Percentiles rank a stretch among this genome's conserved stretches.
phyloP scores from a whole-genome alignment of 225 moss, liverwort and hornwort species.

The Climacium dendroides region DNA sequence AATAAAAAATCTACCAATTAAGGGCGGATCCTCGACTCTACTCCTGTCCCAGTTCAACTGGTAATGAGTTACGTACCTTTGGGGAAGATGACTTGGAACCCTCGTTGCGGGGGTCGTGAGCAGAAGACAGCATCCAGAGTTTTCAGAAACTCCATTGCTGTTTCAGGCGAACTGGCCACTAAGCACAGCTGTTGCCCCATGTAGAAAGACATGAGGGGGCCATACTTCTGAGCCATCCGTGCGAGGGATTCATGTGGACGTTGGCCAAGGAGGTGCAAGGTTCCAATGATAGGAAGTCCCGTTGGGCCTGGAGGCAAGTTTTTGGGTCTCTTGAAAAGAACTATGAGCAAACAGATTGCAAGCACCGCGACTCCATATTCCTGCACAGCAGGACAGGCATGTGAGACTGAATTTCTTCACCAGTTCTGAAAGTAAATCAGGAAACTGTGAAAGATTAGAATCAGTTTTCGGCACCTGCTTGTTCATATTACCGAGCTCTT shows the following conservation, averaged over 20 bases:
- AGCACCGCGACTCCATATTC: constrained; percentile 21
- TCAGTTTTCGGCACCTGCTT: background rate
- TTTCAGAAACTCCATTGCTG: constrained; percentile 35
- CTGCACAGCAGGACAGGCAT: background rate
- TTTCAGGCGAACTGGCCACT: constrained; percentile 12
- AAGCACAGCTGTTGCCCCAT: constrained; percentile 20
- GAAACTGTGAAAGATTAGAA: background rate
- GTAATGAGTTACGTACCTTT: background rate
- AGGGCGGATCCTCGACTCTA: background rate
- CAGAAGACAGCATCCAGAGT: constrained; percentile 12
- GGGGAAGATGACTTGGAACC: constrained; percentile 11
- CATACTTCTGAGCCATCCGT: constrained; percentile 9
- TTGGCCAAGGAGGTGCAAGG: constrained; percentile 17
- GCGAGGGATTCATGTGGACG: constrained; percentile 2
- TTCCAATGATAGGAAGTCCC: constrained; percentile 22
- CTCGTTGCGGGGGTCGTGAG: constrained; percentile 1
- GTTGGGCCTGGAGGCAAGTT: constrained; percentile 31
- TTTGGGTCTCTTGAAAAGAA: background rate
- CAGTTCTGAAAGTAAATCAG: background rate
- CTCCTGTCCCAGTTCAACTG: no score
- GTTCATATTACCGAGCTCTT: background rate
- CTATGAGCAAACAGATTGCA: background rate
- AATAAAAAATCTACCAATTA: no score
- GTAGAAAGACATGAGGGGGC: constrained; percentile 14
- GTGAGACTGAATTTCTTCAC: background rate